phyloP scores from a whole-genome alignment of 2,329 filamentous ascomycete species.

The Atkinsonella hypoxylon region DNA sequence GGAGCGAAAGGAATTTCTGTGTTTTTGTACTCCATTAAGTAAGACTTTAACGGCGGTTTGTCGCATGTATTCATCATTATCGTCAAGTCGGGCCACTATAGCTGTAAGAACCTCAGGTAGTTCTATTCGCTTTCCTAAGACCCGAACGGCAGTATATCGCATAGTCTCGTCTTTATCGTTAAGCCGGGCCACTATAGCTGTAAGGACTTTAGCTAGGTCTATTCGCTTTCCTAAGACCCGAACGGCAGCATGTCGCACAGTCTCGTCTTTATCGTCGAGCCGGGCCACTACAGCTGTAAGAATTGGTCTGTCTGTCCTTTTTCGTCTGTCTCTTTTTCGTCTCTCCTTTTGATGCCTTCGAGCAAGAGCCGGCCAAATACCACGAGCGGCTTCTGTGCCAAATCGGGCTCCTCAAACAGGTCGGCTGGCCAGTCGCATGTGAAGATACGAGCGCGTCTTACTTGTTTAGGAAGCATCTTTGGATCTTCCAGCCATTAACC shows the following conservation, averaged over 20 bases:
- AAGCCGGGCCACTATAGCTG: conserved; percentile 14
- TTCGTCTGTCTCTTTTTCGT: conserved; percentile 10
- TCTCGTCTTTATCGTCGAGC: neutral
- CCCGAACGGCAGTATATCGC: neutral
- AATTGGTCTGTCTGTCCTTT: conserved; percentile 9
- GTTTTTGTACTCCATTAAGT: neutral
- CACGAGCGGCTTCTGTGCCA: conserved; percentile 9
- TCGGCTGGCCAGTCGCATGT: conserved; percentile 18
- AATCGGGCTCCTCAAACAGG: conserved; percentile 10
- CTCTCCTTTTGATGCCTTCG: conserved; percentile 12
- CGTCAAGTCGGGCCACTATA: neutral
- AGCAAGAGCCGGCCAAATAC: conserved; percentile 15
- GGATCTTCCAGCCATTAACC: conserved; percentile 15
- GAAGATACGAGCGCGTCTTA: conserved; percentile 14
- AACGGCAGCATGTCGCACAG: neutral
- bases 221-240: neutral
- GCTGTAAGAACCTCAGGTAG: neutral
- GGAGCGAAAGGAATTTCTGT: neutral
- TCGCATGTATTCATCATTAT: neutral
- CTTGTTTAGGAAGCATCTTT: conserved; percentile 13
- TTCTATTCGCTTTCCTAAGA: neutral
- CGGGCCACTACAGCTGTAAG: conserved; percentile 14
- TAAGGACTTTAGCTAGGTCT: conserved; percentile 11
- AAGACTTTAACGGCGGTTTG: neutral
- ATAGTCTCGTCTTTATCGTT: neutral